phyloP scores from a whole-genome alignment of 306 rosid genomes.

The Lagenaria siceraria region DNA sequence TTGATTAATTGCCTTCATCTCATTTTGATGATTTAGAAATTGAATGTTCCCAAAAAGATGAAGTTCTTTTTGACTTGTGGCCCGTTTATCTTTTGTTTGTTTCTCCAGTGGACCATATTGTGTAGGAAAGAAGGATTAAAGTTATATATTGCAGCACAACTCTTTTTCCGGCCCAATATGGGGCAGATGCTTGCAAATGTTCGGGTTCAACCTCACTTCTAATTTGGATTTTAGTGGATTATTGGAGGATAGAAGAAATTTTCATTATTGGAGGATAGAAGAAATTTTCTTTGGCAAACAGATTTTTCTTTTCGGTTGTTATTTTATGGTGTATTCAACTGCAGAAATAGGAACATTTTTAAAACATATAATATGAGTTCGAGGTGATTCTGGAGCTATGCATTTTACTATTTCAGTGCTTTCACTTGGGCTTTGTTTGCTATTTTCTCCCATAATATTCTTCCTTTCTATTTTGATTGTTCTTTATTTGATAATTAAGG shows the following conservation, averaged over 20 bases:
- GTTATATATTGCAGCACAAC: background rate
- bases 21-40: background rate
- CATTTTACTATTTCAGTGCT: background rate
- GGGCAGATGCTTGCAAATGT: background rate
- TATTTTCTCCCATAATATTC: background rate
- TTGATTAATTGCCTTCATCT: background rate
- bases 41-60: background rate
- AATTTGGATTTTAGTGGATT: background rate
- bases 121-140: background rate
- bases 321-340: background rate
- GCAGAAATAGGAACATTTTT: background rate
- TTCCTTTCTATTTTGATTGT: background rate
- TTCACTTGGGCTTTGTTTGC: background rate
- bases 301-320: background rate
- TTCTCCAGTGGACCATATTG: background rate
- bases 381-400: background rate
- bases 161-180: background rate
- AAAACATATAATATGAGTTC: background rate
- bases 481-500: background rate
- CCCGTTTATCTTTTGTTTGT: slow-evolving; percentile 1
- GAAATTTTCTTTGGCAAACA: background rate
- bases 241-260: background rate
- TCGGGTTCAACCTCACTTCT: background rate
- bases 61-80: background rate
- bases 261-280: background rate